Percentiles rank a stretch among this genome's conserved stretches.
Evolutionary conservation across 2,329 filamentous ascomycete species (phyloP).

Genomic region (Diaporthe citriasiana): DNA sequence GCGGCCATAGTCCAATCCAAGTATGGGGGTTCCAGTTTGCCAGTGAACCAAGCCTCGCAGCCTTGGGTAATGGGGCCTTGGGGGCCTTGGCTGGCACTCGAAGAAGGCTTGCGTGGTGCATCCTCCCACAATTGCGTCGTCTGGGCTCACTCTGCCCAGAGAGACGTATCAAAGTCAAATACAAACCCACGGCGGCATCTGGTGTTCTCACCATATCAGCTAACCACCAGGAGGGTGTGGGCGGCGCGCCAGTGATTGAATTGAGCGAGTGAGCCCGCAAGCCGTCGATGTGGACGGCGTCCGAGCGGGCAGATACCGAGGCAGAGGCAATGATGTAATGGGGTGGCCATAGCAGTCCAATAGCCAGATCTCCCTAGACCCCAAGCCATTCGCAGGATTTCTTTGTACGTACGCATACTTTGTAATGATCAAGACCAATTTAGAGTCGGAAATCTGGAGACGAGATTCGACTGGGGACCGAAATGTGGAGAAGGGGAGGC

Average conservation of each 20-base stretch:
- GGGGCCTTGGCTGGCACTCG: slow-evolving; percentile 21
- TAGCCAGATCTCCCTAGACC: neutral
- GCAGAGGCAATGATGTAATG: slow-evolving; percentile 35
- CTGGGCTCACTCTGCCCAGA: slow-evolving; percentile 30
- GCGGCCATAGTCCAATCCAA: slow-evolving; percentile 2
- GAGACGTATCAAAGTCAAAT: slow-evolving; percentile 34
- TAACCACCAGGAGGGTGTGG: neutral
- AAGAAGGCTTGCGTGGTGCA: slow-evolving; percentile 20
- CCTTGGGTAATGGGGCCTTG: neutral
- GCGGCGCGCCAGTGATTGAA: neutral
- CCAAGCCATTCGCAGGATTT: slow-evolving; percentile 30
- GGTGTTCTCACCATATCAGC: slow-evolving; percentile 15
- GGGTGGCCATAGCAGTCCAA: slow-evolving; percentile 10
- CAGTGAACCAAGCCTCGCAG: slow-evolving; percentile 5
- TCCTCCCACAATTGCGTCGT: slow-evolving; percentile 35
- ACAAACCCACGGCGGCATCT: slow-evolving; percentile 10
- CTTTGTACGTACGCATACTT: slow-evolving; percentile 39
- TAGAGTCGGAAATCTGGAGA: slow-evolving; percentile 34
- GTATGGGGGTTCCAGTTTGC: no score
- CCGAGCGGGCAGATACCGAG: slow-evolving; percentile 34
- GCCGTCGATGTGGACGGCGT: neutral
- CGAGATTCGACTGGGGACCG: slow-evolving; percentile 32
- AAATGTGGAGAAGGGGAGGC: slow-evolving; percentile 34
- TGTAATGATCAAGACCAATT: slow-evolving; percentile 40
- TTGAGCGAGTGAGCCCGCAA: neutral